These are phyloP conservation scores for Amanita jacksonii DNA, from an alignment of 768 basidiomycete genomes.

Conservation along the genomic window DNA sequence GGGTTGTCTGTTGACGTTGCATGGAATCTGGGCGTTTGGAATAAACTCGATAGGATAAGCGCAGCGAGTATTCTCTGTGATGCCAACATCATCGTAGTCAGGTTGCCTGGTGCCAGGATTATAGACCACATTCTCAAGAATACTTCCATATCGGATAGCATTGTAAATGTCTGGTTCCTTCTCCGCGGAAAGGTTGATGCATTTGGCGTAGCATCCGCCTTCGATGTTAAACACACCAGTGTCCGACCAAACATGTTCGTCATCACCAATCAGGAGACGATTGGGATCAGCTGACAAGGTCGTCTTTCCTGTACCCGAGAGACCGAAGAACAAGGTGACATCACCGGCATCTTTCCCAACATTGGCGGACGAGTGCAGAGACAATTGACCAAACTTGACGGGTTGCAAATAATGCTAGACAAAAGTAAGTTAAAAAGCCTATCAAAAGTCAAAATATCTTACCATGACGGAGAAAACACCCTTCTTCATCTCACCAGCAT, in stretches of 20 bases:
- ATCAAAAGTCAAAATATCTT: slow-evolving; percentile 8
- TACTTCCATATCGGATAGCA: slow-evolving; percentile 91
- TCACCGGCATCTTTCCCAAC: slow-evolving; percentile 83
- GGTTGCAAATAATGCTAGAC: slow-evolving; percentile 91
- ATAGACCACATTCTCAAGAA: slow-evolving; percentile 99
- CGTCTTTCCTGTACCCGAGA: slow-evolving; percentile 97
- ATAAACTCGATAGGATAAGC: slow-evolving; percentile 99
- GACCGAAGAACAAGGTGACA: slow-evolving; percentile 97
- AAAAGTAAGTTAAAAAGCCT: slow-evolving; percentile 1
- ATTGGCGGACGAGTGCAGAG: slow-evolving; percentile 96
- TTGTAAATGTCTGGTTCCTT: slow-evolving; percentile 98
- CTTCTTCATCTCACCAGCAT: slow-evolving; percentile 99
- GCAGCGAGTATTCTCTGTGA: slow-evolving; percentile 99
- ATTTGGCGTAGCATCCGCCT: slow-evolving; percentile 98
- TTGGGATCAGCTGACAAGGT: slow-evolving; percentile 95
- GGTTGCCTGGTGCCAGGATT: slow-evolving; percentile 71
- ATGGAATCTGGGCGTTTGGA: slow-evolving; percentile 91
- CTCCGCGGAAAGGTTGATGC: slow-evolving; percentile 90
- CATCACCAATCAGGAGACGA: slow-evolving; percentile 93
- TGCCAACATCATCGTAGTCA: slow-evolving; percentile 93
- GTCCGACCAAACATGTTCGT: slow-evolving; percentile 99
- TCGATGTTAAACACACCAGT: slow-evolving; percentile 99
- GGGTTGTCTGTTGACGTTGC: slow-evolving; percentile 78
- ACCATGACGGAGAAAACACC: slow-evolving; percentile 99
- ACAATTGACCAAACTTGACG: slow-evolving; percentile 96